These are phyloP conservation scores for Phytopythium ostracodes DNA, from an alignment of 352 stramenopile species.

Conservation along the genomic window DNA sequence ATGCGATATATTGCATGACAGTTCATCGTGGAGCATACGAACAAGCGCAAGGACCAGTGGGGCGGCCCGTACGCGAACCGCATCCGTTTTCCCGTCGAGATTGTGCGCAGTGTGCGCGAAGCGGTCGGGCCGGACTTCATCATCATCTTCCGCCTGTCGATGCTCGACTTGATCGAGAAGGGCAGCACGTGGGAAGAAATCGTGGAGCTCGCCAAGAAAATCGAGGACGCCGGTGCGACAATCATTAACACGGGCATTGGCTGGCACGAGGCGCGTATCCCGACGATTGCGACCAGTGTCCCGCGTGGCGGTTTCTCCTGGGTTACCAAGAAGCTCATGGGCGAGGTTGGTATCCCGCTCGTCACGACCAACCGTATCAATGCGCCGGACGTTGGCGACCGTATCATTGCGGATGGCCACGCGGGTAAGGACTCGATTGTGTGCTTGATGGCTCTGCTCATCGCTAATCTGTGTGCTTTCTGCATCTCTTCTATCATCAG, in stretches of 20 bases:
- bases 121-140: constrained; percentile 95
- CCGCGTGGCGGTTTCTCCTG: constrained; percentile 93
- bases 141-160: constrained; percentile 96
- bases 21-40: constrained; percentile 95
- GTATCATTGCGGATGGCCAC: constrained; percentile 81
- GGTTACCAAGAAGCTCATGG: constrained; percentile 91
- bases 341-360: constrained; percentile 87
- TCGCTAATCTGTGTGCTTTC: background rate
- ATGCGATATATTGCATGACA: constrained; percentile 26
- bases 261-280: constrained; percentile 97
- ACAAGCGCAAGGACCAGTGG: constrained; percentile 94
- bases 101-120: constrained; percentile 88
- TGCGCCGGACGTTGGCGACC: constrained; percentile 88
- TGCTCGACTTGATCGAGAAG: constrained; percentile 96
- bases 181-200: constrained; percentile 85
- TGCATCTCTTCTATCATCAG: constrained; percentile 10
- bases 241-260: constrained; percentile 99
- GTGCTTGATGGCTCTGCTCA: background rate
- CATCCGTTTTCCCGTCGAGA: constrained; percentile 92
- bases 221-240: constrained; percentile 91
- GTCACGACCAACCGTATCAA: constrained; percentile 98
- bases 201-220: constrained; percentile 84
- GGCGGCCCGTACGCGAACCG: constrained; percentile 93
- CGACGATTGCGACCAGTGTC: constrained; percentile 96
- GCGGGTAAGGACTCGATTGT: constrained; percentile 24